Evolutionary conservation across 805 yeast species (phyloP), one percentile per base, ranked within the genome.

Genomic region (Jamesozyma gamospora): DNA sequence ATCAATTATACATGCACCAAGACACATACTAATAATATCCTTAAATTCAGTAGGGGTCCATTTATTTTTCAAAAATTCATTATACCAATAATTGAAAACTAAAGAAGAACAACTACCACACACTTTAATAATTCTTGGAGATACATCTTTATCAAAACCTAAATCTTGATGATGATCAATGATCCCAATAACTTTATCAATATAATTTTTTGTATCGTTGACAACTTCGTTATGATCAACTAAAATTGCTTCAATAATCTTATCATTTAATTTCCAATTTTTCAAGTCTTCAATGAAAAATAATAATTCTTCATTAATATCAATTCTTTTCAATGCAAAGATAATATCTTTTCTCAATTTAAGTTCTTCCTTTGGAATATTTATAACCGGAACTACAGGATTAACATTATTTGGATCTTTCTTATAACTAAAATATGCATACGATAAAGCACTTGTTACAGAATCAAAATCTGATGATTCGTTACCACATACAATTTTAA

Each of bases 391-490:
- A n/a, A 82, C 55, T 8, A 71, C 53, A 1, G 59, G 52, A 19
- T 55, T 45, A 4, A 59, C 51, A 24, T 54, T 45, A 3, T 7
- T 17, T 14, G 64, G 63, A 35, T 63, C 51, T 10, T 49, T 52
- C 4, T 40, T 36, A 29, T 46, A 47, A 31, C 43, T 45, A 24
- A 80, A 69, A 51, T 74, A 85, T 0, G 95, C 78, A 52, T 78
- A 82, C 3, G 82, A 53, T 4, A 92, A 65, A 0, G 96, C 79
- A 40, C 81, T 71, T 2, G 85, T 73, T 26, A 87, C 81, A 0
- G 96, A 88, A 59, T 90, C 98, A 64, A 92, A 64, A 59, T 90
- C 87, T 43, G 92, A 88, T 4, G 92, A 75, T 52, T 86, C 92
- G 53, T 87, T 87, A 1, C 96, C 96, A 0, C 52, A 51, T 6